Evolutionary conservation across 495 filamentous ascomycete genomes (phyloP).

Genomic region (Xylaria sp.): DNA sequence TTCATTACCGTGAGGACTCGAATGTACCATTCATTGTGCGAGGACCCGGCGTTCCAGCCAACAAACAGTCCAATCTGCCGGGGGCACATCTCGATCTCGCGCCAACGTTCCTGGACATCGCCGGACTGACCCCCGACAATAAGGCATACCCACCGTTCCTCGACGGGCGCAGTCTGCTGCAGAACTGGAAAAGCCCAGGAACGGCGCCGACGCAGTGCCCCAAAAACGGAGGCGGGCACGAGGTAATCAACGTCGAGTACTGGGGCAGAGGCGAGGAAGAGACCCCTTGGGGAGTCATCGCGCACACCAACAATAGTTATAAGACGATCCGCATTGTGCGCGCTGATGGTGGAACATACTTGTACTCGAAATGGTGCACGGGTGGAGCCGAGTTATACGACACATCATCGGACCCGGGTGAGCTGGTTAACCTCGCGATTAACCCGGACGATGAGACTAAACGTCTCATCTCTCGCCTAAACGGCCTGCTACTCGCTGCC

Average conservation of each 20-base stretch:
- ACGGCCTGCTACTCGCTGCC: conserved; percentile 58
- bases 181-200: conserved; percentile 27
- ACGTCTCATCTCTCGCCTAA: conserved; percentile 48
- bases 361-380: conserved; percentile 62
- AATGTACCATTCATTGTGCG: conserved; percentile 63
- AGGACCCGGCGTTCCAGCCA: conserved; percentile 52
- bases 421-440: conserved; percentile 27
- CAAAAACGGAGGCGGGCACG: conserved; percentile 21
- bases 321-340: conserved; percentile 57
- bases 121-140: conserved; percentile 9
- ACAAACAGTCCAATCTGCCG: conserved; percentile 24
- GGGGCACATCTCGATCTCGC: conserved; percentile 31
- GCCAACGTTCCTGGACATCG: conserved; percentile 30
- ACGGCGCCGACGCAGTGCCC: conserved; percentile 32
- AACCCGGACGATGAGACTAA: neutral
- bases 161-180: conserved; percentile 32
- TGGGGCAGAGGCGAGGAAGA: conserved; percentile 25
- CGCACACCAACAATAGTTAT: conserved; percentile 54
- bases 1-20: conserved; percentile 64
- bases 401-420: conserved; percentile 32
- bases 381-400: conserved; percentile 62
- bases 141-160: conserved; percentile 23
- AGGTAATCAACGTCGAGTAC: conserved; percentile 30
- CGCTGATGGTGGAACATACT: conserved; percentile 47
- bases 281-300: conserved; percentile 45